Evolutionary conservation across 108 stramenopile species (phyloP).

Genomic region (Discostella pseudostelligera): DNA sequence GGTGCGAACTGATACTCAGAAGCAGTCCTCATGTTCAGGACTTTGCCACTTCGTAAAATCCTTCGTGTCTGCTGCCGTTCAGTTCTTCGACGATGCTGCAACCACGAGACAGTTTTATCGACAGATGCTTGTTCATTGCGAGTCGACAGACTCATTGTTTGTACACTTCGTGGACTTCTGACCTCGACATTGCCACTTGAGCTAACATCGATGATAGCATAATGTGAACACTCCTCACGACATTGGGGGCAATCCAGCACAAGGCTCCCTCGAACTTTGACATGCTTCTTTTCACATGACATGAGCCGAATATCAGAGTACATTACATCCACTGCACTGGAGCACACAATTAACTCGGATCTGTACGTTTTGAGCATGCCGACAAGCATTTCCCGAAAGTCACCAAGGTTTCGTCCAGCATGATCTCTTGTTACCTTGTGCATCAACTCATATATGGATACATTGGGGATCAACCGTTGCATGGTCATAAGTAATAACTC

Average conservation of each 20-base stretch:
- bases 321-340: conserved; percentile 61
- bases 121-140: conserved; percentile 10
- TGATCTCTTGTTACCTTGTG: conserved; percentile 80
- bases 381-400: conserved; percentile 80
- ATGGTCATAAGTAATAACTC: conserved; percentile 76
- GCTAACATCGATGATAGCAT: conserved; percentile 19
- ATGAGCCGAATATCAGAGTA: conserved; percentile 56
- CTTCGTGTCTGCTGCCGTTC: neutral
- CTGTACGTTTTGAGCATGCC: conserved; percentile 69
- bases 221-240: neutral
- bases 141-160: neutral
- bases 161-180: neutral
- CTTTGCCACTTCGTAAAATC: neutral
- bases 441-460: conserved; percentile 74
- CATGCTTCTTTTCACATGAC: conserved; percentile 39
- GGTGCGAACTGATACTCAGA: conserved; percentile 24
- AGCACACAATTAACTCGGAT: conserved; percentile 66
- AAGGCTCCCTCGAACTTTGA: conserved; percentile 41
- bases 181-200: conserved; percentile 18
- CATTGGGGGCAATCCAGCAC: conserved; percentile 9
- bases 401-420: conserved; percentile 76
- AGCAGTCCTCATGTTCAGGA: conserved; percentile 30
- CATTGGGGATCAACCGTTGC: conserved; percentile 80
- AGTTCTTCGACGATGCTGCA: conserved; percentile 8
- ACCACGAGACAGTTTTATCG: conserved; percentile 7